Base-by-base conservation (phyloP, 148 eudicot genomes). In the Vaccinium corymbosum region DNA sequence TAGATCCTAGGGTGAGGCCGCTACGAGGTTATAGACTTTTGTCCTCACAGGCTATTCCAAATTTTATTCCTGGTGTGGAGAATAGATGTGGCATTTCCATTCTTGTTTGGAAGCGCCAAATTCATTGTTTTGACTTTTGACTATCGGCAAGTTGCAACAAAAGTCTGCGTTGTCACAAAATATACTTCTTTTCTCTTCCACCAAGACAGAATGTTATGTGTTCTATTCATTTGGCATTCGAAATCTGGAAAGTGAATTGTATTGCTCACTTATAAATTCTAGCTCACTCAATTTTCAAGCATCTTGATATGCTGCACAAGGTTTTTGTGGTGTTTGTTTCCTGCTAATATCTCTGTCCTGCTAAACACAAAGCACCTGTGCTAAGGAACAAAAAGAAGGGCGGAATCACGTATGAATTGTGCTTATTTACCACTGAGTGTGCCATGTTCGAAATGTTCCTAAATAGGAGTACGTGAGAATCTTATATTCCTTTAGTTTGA, bases 401-500 rank as follows among this genome's bases (percentile, higher is more conserved):
- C 12, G 17, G 62, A 79, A 55, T 25, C 15, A 55, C 11, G 32
- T 16, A 27, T 25, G 42, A 53, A 53, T 55, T 79, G 81, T 48
- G 15, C 56, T 17, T 29, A 50, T 22, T 53, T 53, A 6, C 11
- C 19, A 19, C 42, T 9, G 49, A 68, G 57, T 66, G 29, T 2
- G 17, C 27, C 75, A 14, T 55, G 42, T 22, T 8, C 3, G 9
- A 35, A 25, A 64, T 64, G 78, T 52, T 71, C 64, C 78, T 71
- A 70, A 29, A 50, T 70, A 19, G 38, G 62, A 71, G 4, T 81
- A 64, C 32, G 7, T 22, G 38, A 49, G 50, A 3, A 48, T 11
- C 8, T 14, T 62, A 13, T 16, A 8, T 85, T 78, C 70, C 64
- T 32, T 53, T 55, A 57, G 48, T 68, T 27, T 59, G 85, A 78